phyloP scores from a whole-genome alignment of 2,329 filamentous ascomycete genomes.

The Aspergillus jensenii region DNA sequence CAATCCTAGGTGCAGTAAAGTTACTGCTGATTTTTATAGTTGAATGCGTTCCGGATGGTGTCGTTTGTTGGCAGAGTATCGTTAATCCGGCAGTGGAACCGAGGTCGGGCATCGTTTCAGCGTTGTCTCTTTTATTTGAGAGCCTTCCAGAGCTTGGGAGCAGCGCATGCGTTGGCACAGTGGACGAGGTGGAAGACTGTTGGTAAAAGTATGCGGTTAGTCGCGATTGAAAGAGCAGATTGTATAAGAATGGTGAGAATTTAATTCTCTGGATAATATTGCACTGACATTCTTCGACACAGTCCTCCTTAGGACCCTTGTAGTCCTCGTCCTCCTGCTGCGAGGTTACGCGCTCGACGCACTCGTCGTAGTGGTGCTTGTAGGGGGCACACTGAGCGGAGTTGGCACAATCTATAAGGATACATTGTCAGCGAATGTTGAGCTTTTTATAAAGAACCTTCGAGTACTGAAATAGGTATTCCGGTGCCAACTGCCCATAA shows the following conservation, averaged over 20 bases:
- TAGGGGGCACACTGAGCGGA: constrained; percentile 78
- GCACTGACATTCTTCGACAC: constrained; percentile 95
- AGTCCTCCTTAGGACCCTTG: constrained; percentile 83
- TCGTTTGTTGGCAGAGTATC: constrained; percentile 9
- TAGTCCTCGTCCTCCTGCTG: constrained; percentile 67
- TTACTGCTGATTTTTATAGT: constrained; percentile 1
- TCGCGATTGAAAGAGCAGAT: background rate
- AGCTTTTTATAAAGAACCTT: background rate
- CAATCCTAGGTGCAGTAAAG: constrained; percentile 10
- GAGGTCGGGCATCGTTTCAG: constrained; percentile 14
- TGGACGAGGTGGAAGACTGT: constrained; percentile 99
- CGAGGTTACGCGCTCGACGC: constrained; percentile 84
- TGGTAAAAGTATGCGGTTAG: background rate
- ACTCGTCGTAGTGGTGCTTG: constrained; percentile 99
- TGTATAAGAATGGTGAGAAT: background rate
- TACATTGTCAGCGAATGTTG: constrained; percentile 13
- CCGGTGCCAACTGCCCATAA: constrained; percentile 20
- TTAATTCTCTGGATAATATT: background rate
- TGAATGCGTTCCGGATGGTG: constrained; percentile 1
- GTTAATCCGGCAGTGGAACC: constrained; percentile 19
- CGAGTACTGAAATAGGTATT: background rate
- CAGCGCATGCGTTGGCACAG: constrained; percentile 89
- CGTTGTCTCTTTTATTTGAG: constrained; percentile 70
- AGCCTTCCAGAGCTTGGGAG: constrained; percentile 89
- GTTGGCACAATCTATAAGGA: constrained; percentile 75